Evolutionary conservation across 345 rosid species (phyloP), one percentile per base, ranked within the genome.

Genomic region (Murraya paniculata): DNA sequence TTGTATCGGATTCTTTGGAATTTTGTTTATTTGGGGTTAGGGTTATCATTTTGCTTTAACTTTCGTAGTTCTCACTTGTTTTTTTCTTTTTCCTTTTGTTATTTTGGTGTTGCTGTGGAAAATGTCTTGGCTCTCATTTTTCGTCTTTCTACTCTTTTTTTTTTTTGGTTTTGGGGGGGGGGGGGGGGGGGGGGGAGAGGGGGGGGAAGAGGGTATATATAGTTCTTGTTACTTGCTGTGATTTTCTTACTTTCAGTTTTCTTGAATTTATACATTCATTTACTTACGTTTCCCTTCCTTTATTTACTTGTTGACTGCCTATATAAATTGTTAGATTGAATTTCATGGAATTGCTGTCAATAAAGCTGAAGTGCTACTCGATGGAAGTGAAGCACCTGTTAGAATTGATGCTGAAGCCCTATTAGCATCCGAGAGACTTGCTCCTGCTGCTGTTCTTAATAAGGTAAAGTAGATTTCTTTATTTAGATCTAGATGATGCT

Each of bases 301-400:
- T 14, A 5, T 70, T 79, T 57, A 68, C 55, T 61, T 56, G n/a
- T 71, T 58, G 33, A 13, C 68, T 61, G 27, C 28, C 72, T 39
- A 11, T 27, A 25, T 53, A 71, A 68, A 60, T 78, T 69, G 70
- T 33, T 76, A 96, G 99, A 88, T 96, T 71, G 81, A 38, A 71
- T 96, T 96, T 85, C 98, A 92, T 82, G 99, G 99, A 73, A 92
- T 96, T 82, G 87, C 82, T 71, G 79, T 96, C 77, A 83, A 85
- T 74, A 90, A 87, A 85, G 93, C 91, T 76, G 97, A 96, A 72
- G 84, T 94, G 58, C 67, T 94, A 73, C 98, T 96, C 57, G 95
- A 96, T 84, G 99, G 99, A 77, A 96, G 99, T 86, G 99, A 94
- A 73, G 97, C 98, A 73, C 99, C 99, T 65, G 75, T 86, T 77